Base-by-base conservation (phyloP, 306 rosid species). In the Albizia julibrissin region DNA sequence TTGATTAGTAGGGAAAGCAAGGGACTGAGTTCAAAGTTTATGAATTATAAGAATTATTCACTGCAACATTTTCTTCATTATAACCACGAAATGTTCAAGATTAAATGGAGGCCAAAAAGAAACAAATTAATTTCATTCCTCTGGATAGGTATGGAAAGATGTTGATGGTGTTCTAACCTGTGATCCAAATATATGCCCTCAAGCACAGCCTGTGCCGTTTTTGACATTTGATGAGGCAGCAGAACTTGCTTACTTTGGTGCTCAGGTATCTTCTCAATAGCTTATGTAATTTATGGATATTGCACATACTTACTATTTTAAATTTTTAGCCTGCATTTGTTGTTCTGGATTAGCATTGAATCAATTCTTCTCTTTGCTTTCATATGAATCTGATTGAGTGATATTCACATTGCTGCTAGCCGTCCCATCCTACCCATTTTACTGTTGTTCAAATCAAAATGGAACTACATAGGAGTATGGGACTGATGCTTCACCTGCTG, bases 151-250 rank as follows among this genome's bases (percentile, higher is more conserved):
- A 34, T 95, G 98, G 98, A 95, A 95, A 89, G 97, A 95, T 85
- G 98, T 95, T 74, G 98, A 95, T 89, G 98, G 98, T 58, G 97
- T 95, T 87, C 86, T 95, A 85, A 95, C 98, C 73, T 91, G 94
- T 77, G 98, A 93, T 87, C 98, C 98, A 46, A 90, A 93, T 74
- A 87, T 95, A 83, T 90, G 89, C 74, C 82, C 89, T 34, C 84
- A 24, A 42, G 97, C 98, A 75, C 59, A 88, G 86, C 97, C 97
- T 46, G 98, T 95, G 54, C 98, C 98, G 22, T 88, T 80, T 87
- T 88, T 95, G 93, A 95, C 97, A 69, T 95, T 95, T 83, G 98
- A 93, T 24, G 98, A 95, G 91, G 97, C 98, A 72, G 97, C 98
- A 39, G 97, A 95, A 80, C 98, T 95, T 87, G 98, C 98, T 76